phyloP scores from a whole-genome alignment of 371 early-diverging fungal species.

The Sporodiniella umbellata region DNA sequence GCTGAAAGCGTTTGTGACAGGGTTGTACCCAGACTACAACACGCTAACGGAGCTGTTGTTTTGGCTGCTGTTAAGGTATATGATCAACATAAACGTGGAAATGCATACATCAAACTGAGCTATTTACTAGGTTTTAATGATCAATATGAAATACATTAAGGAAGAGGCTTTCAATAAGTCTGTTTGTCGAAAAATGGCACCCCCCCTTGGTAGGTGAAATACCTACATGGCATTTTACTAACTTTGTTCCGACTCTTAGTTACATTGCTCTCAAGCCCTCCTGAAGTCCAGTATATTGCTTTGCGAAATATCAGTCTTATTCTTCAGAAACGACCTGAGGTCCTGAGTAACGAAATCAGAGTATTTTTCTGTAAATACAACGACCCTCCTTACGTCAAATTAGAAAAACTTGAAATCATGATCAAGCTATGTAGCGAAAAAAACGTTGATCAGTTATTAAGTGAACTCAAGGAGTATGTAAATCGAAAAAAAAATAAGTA shows the following conservation, averaged over 20 bases:
- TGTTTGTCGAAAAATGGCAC: constrained; percentile 82
- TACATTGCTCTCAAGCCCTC: constrained; percentile 80
- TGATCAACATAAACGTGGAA: constrained; percentile 23
- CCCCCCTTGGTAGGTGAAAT: constrained; percentile 73
- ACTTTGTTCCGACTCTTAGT: constrained; percentile 42
- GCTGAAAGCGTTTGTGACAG: constrained; percentile 89
- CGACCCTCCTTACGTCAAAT: constrained; percentile 97
- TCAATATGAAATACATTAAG: constrained; percentile 61
- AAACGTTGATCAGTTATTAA: constrained; percentile 89
- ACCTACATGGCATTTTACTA: neutral
- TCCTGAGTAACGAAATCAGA: constrained; percentile 86
- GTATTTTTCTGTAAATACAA: constrained; percentile 98
- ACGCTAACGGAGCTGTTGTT: constrained; percentile 92
- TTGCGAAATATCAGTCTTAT: constrained; percentile 95
- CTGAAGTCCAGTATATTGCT: constrained; percentile 96
- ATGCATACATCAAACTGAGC: constrained; percentile 1
- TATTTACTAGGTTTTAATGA: constrained; percentile 49
- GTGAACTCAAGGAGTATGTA: constrained; percentile 87
- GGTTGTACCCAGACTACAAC: constrained; percentile 86
- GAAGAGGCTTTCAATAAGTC: constrained; percentile 66
- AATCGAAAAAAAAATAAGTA: neutral
- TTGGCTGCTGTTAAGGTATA: constrained; percentile 74
- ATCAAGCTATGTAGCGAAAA: constrained; percentile 79
- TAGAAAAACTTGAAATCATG: constrained; percentile 95
- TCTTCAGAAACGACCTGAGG: constrained; percentile 88